Base-by-base conservation (phyloP, 1,284 basidiomycete species). In the Paramarasmius palmivorus region DNA sequence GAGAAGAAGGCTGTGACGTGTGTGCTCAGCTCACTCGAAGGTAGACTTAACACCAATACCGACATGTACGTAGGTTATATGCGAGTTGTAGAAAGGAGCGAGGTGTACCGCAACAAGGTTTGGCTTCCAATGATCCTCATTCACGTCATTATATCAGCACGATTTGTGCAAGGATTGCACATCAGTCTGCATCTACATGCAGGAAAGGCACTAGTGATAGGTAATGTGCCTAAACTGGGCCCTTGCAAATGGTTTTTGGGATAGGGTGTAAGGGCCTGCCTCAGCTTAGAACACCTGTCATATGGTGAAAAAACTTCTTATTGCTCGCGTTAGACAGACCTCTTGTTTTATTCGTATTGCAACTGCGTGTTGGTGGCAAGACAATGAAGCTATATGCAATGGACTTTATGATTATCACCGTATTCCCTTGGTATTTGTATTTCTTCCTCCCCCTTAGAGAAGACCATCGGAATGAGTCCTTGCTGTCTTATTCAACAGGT, bases 221-320 rank as follows among this genome's bases (percentile, higher is more conserved):
- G 59, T 2, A 59, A 54, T 36, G 50, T 68, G 12, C 71, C 71
- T 9, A 44, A 39, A n/a, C 22, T 53, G n/a, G 40, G 60, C 71
- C n/a, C 49, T 76, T 7, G 67, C 67, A 1, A 71, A 71, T 56
- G 68, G 70, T 1, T 48, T 73, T 2, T 77, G 73, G 74, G n/a
- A n/a, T n/a, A n/a, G 22, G 75, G 0, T 73, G 74, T 15, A 53
- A 67, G 7, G 62, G 74, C 0, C 73, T 72, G 1, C 2, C 48
- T 20, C 56, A 62, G 15, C 49, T 75, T 0, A 19, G 59, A 40
- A 62, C 65, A 1, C 63, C 76, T 37, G 59, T 63, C 4, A 71
- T 71, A 61, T 61, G 66, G 22, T 57, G 62, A 23, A n/a, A n/a
- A n/a, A n/a, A n/a, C n/a, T n/a, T n/a, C n/a, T n/a, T n/a, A n/a